Percentiles rank a stretch among this genome's conserved stretches.
These are phyloP conservation scores for Cryptosporidium parvum DNA, from an alignment of 169 alveolate species.

Conservation along the genomic window DNA sequence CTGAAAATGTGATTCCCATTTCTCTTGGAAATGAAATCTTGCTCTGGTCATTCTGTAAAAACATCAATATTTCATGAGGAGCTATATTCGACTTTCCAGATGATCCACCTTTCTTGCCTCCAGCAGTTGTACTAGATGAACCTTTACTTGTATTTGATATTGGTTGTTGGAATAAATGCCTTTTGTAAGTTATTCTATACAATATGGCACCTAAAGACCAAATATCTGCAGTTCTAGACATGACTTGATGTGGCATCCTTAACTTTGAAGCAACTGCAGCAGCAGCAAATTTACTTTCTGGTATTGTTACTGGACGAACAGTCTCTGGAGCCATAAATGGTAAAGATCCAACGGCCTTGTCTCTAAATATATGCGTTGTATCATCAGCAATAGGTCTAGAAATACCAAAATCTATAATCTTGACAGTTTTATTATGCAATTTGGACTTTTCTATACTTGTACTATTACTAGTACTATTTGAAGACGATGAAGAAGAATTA, in stretches of 20 bases:
- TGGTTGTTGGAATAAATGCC: conserved; percentile 68
- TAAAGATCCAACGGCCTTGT: conserved; percentile 69
- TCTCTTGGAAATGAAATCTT: conserved; percentile 62
- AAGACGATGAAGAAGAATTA: neutral
- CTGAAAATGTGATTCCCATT: conserved; percentile 58
- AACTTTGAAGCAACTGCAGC: conserved; percentile 69
- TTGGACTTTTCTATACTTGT: conserved; percentile 7
- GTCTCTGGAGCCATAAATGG: conserved; percentile 77
- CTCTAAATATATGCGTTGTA: conserved; percentile 71
- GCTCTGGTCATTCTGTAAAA: conserved; percentile 72
- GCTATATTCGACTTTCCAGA: conserved; percentile 50
- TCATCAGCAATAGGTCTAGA: conserved; percentile 75
- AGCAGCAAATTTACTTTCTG: conserved; percentile 70
- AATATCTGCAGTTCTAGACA: conserved; percentile 73
- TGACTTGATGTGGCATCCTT: conserved; percentile 70
- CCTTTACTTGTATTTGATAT: neutral
- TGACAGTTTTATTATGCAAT: conserved; percentile 30
- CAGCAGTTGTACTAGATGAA: neutral
- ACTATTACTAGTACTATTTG: neutral
- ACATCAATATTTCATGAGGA: conserved; percentile 71
- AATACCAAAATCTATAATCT: conserved; percentile 72
- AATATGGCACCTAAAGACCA: conserved; percentile 74
- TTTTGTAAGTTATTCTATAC: conserved; percentile 54
- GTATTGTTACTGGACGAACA: conserved; percentile 62
- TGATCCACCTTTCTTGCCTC: conserved; percentile 41